These are phyloP conservation scores for Rhodotorula toruloides DNA, from an alignment of 768 basidiomycete species.

Conservation along the genomic window DNA sequence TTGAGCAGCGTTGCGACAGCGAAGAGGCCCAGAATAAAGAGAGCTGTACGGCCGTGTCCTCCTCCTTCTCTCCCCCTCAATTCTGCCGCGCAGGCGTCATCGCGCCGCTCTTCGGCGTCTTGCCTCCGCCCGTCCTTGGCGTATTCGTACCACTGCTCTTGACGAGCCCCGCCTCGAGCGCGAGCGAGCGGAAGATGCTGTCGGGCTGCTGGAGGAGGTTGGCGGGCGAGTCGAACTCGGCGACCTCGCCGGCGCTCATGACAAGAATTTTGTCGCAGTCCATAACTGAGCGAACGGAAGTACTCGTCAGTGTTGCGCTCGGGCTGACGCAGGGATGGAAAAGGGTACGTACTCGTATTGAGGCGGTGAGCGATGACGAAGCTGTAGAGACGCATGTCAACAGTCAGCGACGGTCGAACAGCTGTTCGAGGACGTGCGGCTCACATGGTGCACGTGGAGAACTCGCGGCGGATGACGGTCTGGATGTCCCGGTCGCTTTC, in stretches of 20 bases:
- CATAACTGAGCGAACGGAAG: conserved; percentile 3
- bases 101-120: conserved; percentile 25
- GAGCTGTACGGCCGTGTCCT: too few species aligned
- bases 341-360: conserved; percentile 11
- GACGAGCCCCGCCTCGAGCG: conserved; percentile 25
- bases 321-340: too few species aligned
- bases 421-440: background rate
- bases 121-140: background rate
- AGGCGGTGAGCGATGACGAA: background rate
- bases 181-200: conserved; percentile 38
- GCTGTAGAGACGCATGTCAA: background rate
- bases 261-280: conserved; percentile 49
- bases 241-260: conserved; percentile 70
- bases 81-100: conserved; percentile 12
- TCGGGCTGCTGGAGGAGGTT: conserved; percentile 56
- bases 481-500: conserved; percentile 63
- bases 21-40: too few species aligned
- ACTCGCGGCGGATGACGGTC: conserved; percentile 60
- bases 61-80: background rate
- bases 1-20: too few species aligned
- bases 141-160: conserved; percentile 1
- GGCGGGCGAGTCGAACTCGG: conserved; percentile 73
- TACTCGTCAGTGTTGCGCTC: too few species aligned
- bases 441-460: conserved; percentile 53
- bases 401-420: background rate